phyloP scores from a whole-genome alignment of 331 rosid species.

The Pyracantha coccinea region DNA sequence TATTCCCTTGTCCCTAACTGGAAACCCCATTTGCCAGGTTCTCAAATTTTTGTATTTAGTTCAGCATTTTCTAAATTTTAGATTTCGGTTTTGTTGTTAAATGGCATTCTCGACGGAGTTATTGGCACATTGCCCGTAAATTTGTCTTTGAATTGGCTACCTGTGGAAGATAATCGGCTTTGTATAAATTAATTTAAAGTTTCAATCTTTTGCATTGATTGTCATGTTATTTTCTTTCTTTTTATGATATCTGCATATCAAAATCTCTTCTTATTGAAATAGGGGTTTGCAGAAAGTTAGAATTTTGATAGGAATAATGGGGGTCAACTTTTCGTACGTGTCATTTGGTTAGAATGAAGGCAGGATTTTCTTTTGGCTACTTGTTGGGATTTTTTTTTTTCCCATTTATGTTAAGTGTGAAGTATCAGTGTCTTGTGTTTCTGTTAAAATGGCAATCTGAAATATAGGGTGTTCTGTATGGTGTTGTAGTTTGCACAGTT shows the following conservation, averaged over 20 bases:
- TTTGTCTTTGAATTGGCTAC: background rate
- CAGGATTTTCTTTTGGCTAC: background rate
- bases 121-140: background rate
- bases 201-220: background rate
- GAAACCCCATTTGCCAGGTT: constrained; percentile 75
- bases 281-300: background rate
- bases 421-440: background rate
- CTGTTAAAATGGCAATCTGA: background rate
- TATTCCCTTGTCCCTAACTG: constrained; percentile 58
- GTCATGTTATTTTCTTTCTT: background rate
- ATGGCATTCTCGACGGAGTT: background rate
- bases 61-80: background rate
- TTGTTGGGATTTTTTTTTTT: background rate
- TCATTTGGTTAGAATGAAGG: background rate
- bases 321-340: background rate
- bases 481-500: constrained; percentile 59
- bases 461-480: background rate
- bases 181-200: background rate
- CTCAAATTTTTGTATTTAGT: background rate
- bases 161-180: background rate
- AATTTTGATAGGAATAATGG: background rate
- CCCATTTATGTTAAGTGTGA: background rate
- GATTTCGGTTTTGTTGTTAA: background rate
- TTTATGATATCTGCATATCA: background rate
- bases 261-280: background rate